Evolutionary conservation across 2,329 filamentous ascomycete genomes (phyloP), one percentile per base, ranked within the genome.

Genomic region (Balansia obtecta): DNA sequence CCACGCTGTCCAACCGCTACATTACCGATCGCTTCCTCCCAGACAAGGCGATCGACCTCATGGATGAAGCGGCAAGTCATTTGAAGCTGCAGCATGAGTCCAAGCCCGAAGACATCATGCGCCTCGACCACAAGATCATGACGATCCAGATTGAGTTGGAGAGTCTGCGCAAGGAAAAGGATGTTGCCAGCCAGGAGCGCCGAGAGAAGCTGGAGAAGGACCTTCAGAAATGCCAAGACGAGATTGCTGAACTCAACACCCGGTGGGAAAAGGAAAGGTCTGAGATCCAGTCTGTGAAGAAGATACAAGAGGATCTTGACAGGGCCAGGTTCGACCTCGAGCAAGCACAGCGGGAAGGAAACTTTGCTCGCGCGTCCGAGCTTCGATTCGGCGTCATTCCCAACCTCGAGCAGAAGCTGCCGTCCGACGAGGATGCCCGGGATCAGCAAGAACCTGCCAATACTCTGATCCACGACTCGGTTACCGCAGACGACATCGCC

Each of bases 61-160:
- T 98, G 65, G 93, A 97, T 56, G 93, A 97, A 68, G 93, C 93
- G 10, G 90, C 91, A 1, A 94, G 87, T 53, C 88, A 89, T 20
- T 72, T 97, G 10, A 82, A 94, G 43, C 70, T 97, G 33, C 91
- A 97, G 62, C 93, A 97, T 67, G 93, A 98, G 66, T 95, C 88
- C 59, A 97, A 96, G 60, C 93, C 93, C 0, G 93, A 97, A 58
- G 83, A 91, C 9, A 96, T 98, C 34, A 88, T 94, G 70, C 82
- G 85, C 47, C 79, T 97, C 1, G 91, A 97, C 60, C 86, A 94
- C 54, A 88, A 90, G 61, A 95, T 97, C 53, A 94, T 96, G 80
- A 97, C 91, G 0, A 88, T 97, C 13, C 91, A 96, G 63, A 97
- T 98, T 55, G 91, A 98, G 65, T 75, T 97, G 1, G 93, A 97